Base-by-base conservation (phyloP, 2,329 filamentous ascomycete genomes). In the Cordyceps javanica region DNA sequence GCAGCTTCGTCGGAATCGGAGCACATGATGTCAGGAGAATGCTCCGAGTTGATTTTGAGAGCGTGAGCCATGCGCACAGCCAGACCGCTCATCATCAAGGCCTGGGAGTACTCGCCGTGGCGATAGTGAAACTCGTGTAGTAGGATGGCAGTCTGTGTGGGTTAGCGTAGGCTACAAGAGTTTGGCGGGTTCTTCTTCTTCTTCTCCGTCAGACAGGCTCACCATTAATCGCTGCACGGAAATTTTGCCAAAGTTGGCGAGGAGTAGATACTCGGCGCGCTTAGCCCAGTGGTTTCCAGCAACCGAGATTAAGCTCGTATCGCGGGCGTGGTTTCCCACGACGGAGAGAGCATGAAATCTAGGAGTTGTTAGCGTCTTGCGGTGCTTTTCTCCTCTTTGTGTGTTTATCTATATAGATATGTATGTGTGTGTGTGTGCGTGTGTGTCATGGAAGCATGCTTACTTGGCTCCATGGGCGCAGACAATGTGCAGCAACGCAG, bases 1-100 rank as follows among this genome's bases (percentile, higher is more conserved):
- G 67, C 63, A 2, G 60, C 62, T 2, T 65, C 63, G 39, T 67
- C 66, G 41, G 62, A 57, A 23, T 72, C 69, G 36, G 70, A 66
- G 55, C 72, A 73, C n/a, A 74, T 66, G 30, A 74, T 67, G 49
- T 74, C 72, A 23, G 68, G 58, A 4, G 70, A 70, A 54, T 68
- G 67, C 45, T 75, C 72, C 19, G 68, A 63, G 52, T 75, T 72
- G 60, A 74, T 71, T 52, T 73, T 71, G 7, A 75, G 63, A n/a
- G 72, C 72, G 46, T 74, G 72, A 2, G 72, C 72, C 72, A 74
- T 73, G 32, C 72, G 71, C 7, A 74, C 72, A 23, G 71, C 67
- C 19, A 74, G 64, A n/a, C 72, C 72, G 38, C 72, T 73, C 19
- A 75, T 61, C 71, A 75, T 74, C 36, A 74, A 66, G 19, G 72